Evolutionary conservation across 2,329 filamentous ascomycete species (phyloP).

Genomic region (Fusarium compactum): DNA sequence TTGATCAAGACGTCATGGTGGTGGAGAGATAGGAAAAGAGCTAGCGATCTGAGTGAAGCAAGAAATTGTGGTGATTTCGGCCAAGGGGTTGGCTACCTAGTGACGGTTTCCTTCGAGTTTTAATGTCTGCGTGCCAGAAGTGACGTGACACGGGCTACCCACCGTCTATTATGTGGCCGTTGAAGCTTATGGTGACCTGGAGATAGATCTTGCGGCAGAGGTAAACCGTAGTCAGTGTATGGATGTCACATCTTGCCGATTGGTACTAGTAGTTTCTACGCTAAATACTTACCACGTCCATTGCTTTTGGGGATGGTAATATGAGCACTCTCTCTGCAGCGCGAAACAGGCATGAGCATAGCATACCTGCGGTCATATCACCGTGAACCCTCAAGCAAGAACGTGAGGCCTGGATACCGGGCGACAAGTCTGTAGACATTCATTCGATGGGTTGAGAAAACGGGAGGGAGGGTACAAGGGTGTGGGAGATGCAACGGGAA

Average conservation of each 20-base stretch:
- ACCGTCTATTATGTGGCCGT: conserved; percentile 20
- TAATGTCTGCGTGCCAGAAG: not conserved
- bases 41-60: not conserved
- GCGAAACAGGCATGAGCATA: not conserved
- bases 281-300: conserved; percentile 4
- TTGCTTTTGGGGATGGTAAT: not conserved
- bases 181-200: conserved; percentile 22
- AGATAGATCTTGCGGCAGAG: conserved; percentile 29
- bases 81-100: not conserved
- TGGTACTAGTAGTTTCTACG: conserved; percentile 1
- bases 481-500: conserved; percentile 46
- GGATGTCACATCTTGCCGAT: conserved; percentile 21
- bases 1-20: conserved; percentile 15
- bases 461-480: conserved; percentile 43
- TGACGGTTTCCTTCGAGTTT: not conserved
- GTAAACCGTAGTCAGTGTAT: conserved; percentile 9
- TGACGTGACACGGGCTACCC: conserved; percentile 34
- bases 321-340: not conserved
- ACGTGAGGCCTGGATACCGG: conserved; percentile 15
- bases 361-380: conserved; percentile 9
- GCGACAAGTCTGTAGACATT: conserved; percentile 27
- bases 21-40: conserved; percentile 8
- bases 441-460: conserved; percentile 34
- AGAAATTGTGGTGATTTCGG: not conserved
- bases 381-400: conserved; percentile 16